Conservation (phyloP, 768 basidiomycete genomes). For the Asterophora parasitica region DNA sequence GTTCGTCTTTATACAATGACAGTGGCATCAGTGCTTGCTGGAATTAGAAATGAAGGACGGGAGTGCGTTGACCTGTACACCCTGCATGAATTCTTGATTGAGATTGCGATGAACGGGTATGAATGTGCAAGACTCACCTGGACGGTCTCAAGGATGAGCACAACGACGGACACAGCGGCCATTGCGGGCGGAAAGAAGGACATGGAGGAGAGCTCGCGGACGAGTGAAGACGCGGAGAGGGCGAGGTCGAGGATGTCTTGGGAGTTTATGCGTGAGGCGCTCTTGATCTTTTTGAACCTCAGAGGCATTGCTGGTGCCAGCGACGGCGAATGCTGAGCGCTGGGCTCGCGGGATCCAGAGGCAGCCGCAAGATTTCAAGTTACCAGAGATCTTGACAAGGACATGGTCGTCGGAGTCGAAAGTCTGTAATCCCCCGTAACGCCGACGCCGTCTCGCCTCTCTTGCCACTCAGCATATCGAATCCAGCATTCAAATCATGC, state of each 20-base stretch:
- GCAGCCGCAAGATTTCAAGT: no score
- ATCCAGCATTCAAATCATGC: no score
- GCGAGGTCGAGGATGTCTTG: constrained; percentile 18
- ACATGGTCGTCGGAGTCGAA: no score
- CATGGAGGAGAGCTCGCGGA: constrained; percentile 21
- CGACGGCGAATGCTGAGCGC: no score
- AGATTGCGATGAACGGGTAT: background rate
- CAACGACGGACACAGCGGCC: constrained; percentile 34
- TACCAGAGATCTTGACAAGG: no score
- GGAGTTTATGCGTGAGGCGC: constrained; percentile 5
- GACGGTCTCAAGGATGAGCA: constrained; percentile 41
- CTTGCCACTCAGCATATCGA: no score
- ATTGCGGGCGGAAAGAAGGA: constrained; percentile 37
- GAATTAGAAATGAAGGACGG: background rate
- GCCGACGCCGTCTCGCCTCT: no score
- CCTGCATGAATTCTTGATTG: constrained; percentile 1
- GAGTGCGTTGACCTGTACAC: constrained; percentile 17
- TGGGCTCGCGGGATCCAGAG: no score
- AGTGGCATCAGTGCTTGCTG: background rate
- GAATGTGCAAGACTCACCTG: constrained; percentile 27
- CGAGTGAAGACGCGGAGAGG: constrained; percentile 13
- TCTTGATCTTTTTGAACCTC: constrained; percentile 12
- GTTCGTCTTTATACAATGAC: constrained; percentile 30
- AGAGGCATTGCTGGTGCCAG: constrained; percentile 20
- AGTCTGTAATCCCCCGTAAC: no score